Conservation (phyloP, 1,284 basidiomycete genomes). For the Pseudomicrostroma phylloplanum region DNA sequence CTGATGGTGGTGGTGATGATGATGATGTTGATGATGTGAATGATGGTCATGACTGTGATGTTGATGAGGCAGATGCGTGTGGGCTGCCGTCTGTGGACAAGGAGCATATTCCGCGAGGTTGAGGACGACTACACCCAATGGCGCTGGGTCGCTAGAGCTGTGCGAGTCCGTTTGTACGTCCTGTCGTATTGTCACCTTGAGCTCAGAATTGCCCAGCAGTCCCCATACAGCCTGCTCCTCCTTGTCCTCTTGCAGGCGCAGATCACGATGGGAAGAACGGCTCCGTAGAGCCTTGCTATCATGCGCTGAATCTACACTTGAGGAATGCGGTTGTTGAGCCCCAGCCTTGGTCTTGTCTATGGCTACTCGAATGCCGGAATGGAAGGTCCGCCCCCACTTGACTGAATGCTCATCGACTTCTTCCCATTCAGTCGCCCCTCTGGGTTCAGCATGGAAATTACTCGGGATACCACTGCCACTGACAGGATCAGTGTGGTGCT, state of each 20-base stretch:
- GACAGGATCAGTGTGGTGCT: too few relatives aligned
- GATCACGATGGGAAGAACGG: neutral
- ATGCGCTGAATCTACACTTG: too few relatives aligned
- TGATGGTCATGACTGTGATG: conserved; percentile 28
- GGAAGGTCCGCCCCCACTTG: conserved; percentile 32
- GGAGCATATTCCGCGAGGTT: conserved; percentile 71
- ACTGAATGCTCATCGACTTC: conserved; percentile 30
- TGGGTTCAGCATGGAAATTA: conserved; percentile 19
- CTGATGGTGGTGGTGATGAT: conserved; percentile 23
- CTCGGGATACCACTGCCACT: too few relatives aligned
- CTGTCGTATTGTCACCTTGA: conserved; percentile 22
- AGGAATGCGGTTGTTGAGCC: too few relatives aligned
- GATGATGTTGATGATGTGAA: conserved; percentile 25
- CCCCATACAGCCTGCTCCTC: conserved; percentile 23
- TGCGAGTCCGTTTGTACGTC: conserved; percentile 18
- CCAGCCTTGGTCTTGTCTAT: conserved; percentile 28
- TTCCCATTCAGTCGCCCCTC: conserved; percentile 19
- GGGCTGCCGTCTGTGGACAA: conserved; percentile 52
- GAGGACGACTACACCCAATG: conserved; percentile 63
- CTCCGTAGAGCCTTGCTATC: neutral
- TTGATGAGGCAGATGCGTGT: conserved; percentile 22
- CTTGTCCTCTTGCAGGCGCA: neutral
- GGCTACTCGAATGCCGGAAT: conserved; percentile 34
- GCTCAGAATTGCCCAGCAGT: conserved; percentile 26
- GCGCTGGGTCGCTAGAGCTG: conserved; percentile 19